Conservation (phyloP, 345 rosid genomes). For the Carallia brachiata region DNA sequence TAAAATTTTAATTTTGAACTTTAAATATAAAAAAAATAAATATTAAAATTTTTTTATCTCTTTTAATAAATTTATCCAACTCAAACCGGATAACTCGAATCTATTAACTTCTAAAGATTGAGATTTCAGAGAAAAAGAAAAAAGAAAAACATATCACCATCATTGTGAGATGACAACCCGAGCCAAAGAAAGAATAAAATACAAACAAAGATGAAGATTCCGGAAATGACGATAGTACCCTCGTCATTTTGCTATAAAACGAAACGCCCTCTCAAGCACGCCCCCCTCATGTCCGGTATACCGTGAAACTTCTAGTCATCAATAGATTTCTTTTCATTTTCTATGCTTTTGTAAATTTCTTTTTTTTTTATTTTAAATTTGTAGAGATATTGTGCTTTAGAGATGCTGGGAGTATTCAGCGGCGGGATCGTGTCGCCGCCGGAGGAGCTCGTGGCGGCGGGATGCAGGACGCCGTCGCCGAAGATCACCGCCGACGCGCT, state of each 20-base stretch:
- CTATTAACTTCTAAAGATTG: too few relatives aligned
- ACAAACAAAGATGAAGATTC: neutral
- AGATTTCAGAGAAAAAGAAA: too few relatives aligned
- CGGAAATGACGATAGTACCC: slow-evolving; percentile 23
- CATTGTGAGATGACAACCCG: too few relatives aligned
- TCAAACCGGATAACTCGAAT: too few relatives aligned
- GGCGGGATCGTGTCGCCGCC: slow-evolving; percentile 79
- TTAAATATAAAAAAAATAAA: too few relatives aligned
- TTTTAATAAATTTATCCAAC: too few relatives aligned
- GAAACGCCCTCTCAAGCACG: neutral
- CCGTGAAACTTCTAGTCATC: neutral
- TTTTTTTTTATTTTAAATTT: neutral
- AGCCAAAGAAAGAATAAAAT: neutral
- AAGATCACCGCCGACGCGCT: slow-evolving; percentile 61
- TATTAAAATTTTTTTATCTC: too few relatives aligned
- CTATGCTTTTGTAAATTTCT: neutral
- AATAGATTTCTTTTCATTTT: neutral
- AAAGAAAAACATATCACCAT: neutral
- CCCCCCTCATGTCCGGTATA: slow-evolving; percentile 18
- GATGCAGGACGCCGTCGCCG: slow-evolving; percentile 91
- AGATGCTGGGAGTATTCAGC: slow-evolving; percentile 92
- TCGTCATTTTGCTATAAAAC: slow-evolving; percentile 22
- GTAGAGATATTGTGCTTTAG: neutral
- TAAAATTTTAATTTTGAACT: too few relatives aligned
- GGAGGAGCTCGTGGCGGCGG: slow-evolving; percentile 94